Evolutionary conservation across 2,329 filamentous ascomycete species (phyloP), one percentile per base, ranked within the genome.

Genomic region (Fusarium continuum): DNA sequence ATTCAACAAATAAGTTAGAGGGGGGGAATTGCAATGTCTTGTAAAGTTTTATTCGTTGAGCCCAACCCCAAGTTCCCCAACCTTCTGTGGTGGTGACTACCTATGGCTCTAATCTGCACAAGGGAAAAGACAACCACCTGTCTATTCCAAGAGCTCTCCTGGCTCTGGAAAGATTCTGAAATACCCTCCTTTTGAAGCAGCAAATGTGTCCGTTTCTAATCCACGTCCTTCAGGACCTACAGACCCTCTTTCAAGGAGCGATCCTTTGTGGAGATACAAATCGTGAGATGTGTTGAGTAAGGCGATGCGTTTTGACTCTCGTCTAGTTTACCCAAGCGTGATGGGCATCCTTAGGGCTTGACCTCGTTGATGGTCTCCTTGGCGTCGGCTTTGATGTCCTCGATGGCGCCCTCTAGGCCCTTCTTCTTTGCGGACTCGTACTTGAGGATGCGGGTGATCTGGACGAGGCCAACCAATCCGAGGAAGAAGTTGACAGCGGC

Each of bases 401-500:
- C 76, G 31, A 73, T 69, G n/a, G 72, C 68, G 20, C 64, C 73
- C 23, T 71, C 61, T 31, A 75, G 67, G 50, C 73, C 69, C 59
- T 81, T 76, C 80, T 91, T 88, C 73, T 88, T 78, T 59, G 82
- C 84, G 66, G 81, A 78, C 70, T 89, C 83, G 76, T 88, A 90
- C 72, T 86, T 52, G 69, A 87, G 77, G 73, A 98, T 97, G 72
- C 95, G 89, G 67, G 81, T 81, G 67, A 92, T 84, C 83, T 99
- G 95, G 67, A 92, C 85, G 56, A 91, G 81, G 71, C 95, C 95
- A 64, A 97, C 93, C 68, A 90, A 81, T 72, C 91, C 94, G 71
- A 99, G 90, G 85, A 97, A 96, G 86, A 97, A 97, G 87, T 99
- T 99, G 76, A 98, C 95, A 51, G 93, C 88, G 61, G 95, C 95